A percentile compares a stretch with the other conserved stretches of the same genome.
Conservation (phyloP, 2,329 filamentous ascomycete species). For the Apiospora malaysiana region DNA sequence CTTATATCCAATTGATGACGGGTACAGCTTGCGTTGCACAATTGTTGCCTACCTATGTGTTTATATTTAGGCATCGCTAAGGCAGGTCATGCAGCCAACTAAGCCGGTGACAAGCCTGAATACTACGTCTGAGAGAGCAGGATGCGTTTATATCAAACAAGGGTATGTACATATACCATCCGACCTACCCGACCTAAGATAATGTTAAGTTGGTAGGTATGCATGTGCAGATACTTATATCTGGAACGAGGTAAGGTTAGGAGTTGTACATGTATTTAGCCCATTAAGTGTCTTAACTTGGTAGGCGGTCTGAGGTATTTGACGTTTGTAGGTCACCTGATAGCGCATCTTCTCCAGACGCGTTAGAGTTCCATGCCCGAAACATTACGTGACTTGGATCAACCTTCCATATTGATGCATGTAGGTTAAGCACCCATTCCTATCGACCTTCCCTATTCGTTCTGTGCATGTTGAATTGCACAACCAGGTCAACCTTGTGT, state of each 20-base stretch:
- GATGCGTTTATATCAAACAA: no score
- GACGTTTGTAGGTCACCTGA: background rate
- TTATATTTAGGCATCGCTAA: no score
- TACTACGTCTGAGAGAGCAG: no score
- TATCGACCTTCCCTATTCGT: slow-evolving; percentile 1
- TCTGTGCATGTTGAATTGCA: background rate
- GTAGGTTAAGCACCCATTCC: background rate
- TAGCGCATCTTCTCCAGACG: background rate
- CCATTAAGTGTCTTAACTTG: background rate
- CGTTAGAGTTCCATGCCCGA: background rate
- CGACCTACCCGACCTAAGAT: no score
- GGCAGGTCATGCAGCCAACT: background rate
- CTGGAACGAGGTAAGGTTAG: background rate
- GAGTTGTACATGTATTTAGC: background rate
- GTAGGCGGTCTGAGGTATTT: background rate
- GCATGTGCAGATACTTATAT: background rate
- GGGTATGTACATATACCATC: no score
- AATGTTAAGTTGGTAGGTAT: no score
- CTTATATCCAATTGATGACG: background rate
- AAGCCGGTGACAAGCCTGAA: background rate
- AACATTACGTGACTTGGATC: background rate
- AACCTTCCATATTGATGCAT: slow-evolving; percentile 3
- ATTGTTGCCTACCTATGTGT: no score
- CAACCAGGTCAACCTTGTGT: background rate
- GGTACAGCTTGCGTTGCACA: background rate